Conservation (phyloP, 2,329 filamentous ascomycete species). For the Trichoderma citrinoviride region DNA sequence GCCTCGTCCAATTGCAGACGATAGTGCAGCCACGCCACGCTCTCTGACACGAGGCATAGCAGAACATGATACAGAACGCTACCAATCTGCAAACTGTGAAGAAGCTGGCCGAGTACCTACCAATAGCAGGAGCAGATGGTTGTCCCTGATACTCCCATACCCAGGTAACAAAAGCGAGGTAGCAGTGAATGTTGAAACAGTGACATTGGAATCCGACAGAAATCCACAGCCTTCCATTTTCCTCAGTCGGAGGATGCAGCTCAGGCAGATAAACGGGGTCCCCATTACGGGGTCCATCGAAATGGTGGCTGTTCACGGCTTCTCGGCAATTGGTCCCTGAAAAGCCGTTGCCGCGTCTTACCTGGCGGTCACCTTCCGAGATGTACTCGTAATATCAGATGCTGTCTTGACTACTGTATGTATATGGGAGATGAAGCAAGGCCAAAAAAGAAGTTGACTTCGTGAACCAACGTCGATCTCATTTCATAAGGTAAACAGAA, state of each 20-base stretch:
- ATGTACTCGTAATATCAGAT: no score
- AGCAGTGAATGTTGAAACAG: not conserved
- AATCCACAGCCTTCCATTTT: not conserved
- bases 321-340: conserved; percentile 18
- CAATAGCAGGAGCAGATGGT: no score
- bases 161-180: no score
- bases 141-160: no score
- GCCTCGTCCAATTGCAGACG: not conserved
- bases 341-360: not conserved
- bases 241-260: not conserved
- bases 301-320: conserved; percentile 22
- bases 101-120: no score
- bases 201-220: not conserved
- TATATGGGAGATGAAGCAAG: not conserved
- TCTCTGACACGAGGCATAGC: not conserved
- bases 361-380: no score
- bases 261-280: not conserved
- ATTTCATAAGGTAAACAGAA: no score
- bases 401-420: not conserved
- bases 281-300: conserved; percentile 9
- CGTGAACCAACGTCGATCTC: no score
- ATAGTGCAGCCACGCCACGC: not conserved
- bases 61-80: not conserved
- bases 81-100: not conserved
- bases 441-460: no score